Conservation (phyloP, 257 asterid genomes). For the Salvia splendens region DNA sequence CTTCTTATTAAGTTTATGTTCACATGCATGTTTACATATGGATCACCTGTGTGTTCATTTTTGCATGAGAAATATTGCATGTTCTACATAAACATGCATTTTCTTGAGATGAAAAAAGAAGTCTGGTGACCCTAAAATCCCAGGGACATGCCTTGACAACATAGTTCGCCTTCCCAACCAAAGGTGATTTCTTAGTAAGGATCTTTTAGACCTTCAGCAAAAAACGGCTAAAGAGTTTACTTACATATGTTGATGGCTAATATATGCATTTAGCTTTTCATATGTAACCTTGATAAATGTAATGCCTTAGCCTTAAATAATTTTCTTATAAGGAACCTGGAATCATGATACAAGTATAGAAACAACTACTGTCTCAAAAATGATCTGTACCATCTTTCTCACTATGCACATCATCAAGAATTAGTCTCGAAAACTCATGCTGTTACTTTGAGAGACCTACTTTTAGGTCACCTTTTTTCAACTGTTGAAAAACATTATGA, state of each 20-base stretch:
- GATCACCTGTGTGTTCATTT: background rate
- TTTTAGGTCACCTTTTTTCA: conserved; percentile 13
- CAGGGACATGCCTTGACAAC: too few relatives aligned
- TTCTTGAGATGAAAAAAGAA: background rate
- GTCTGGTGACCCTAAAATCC: background rate
- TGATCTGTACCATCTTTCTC: conserved; percentile 9
- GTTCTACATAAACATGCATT: background rate
- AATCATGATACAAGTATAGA: conserved; percentile 17
- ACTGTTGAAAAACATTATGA: conserved; percentile 11
- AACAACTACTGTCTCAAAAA: conserved; percentile 16
- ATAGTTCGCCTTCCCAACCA: too few relatives aligned
- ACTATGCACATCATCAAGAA: background rate
- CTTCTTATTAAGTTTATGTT: too few relatives aligned
- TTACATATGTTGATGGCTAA: background rate
- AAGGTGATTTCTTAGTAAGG: too few relatives aligned
- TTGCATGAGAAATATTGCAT: background rate
- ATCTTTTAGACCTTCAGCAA: background rate
- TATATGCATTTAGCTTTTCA: background rate
- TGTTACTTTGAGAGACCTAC: conserved; percentile 2
- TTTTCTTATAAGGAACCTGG: conserved; percentile 20
- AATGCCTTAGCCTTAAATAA: background rate
- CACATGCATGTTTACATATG: background rate
- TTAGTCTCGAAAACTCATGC: background rate
- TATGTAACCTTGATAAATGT: conserved; percentile 17
- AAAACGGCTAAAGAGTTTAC: background rate